phyloP scores from a whole-genome alignment of 805 yeast species.

The Hanseniaspora pseudoguilliermondii region DNA sequence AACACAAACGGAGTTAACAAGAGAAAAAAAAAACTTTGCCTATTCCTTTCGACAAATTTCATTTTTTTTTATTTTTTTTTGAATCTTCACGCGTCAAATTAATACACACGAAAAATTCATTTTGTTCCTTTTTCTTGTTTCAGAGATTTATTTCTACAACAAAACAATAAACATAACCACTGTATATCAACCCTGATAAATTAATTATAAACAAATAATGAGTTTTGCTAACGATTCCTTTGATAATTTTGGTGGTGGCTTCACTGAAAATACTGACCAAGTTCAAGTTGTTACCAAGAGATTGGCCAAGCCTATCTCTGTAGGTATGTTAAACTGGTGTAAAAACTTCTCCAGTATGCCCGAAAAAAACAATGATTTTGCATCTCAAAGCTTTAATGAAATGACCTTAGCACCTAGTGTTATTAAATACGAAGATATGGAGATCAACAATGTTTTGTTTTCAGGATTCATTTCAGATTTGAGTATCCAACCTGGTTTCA shows the following conservation, averaged over 20 bases:
- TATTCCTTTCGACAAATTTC: too few species aligned
- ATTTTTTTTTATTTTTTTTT: too few species aligned
- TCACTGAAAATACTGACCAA: neutral
- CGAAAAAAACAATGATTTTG: neutral
- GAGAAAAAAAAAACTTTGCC: too few species aligned
- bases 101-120: neutral
- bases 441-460: slow-evolving; percentile 8
- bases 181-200: neutral
- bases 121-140: neutral
- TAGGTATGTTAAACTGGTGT: slow-evolving; percentile 12
- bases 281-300: slow-evolving; percentile 11
- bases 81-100: too few species aligned
- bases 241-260: slow-evolving; percentile 6
- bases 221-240: slow-evolving; percentile 8
- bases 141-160: too few species aligned
- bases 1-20: too few species aligned
- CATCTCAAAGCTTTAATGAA: slow-evolving; percentile 2
- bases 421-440: slow-evolving; percentile 11
- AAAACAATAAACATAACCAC: neutral
- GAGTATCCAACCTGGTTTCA: slow-evolving; percentile 9
- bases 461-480: slow-evolving; percentile 6
- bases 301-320: slow-evolving; percentile 6
- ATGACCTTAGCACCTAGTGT: neutral
- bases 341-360: neutral
- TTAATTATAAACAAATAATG: neutral